A percentile compares a stretch with the other conserved stretches of the same genome.
phyloP scores from a whole-genome alignment of 495 filamentous ascomycete genomes.

The Bombardia bombarda region DNA sequence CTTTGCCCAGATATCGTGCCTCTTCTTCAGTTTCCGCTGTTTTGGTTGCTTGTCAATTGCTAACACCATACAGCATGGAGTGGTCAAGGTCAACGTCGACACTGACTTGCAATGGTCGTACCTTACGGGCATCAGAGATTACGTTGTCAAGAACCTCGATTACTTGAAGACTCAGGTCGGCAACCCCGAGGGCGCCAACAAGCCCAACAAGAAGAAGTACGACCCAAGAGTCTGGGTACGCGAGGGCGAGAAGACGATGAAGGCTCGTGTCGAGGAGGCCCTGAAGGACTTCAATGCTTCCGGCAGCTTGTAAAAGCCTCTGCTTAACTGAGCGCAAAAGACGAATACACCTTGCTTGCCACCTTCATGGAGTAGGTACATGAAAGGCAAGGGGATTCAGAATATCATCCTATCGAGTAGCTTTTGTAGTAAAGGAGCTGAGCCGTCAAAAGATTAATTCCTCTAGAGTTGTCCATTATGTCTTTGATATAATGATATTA shows the following conservation, averaged over 20 bases:
- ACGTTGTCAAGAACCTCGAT: constrained; percentile 84
- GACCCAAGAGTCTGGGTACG: constrained; percentile 66
- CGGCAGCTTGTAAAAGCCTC: constrained; percentile 77
- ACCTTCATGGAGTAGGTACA: too few species aligned
- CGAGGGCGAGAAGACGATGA: constrained; percentile 97
- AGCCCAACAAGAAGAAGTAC: constrained; percentile 99
- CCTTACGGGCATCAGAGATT: constrained; percentile 66
- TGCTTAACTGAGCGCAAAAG: too few species aligned
- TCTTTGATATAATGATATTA: too few species aligned
- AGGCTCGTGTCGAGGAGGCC: constrained; percentile 65
- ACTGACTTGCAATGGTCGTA: constrained; percentile 87
- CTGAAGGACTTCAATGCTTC: constrained; percentile 90
- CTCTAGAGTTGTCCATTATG: too few species aligned
- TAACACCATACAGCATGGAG: constrained; percentile 40
- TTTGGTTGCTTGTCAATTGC: not conserved
- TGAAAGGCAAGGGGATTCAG: too few species aligned
- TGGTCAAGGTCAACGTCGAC: constrained; percentile 94
- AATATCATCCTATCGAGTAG: too few species aligned
- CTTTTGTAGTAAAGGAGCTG: too few species aligned
- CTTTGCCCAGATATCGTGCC: not conserved
- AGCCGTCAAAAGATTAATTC: too few species aligned
- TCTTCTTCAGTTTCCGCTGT: too few species aligned
- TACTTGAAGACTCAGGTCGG: constrained; percentile 80
- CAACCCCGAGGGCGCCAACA: constrained; percentile 90
- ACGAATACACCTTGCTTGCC: too few species aligned